phyloP scores from a whole-genome alignment of 176 grass and related monocot species.

The Areca catechu region DNA sequence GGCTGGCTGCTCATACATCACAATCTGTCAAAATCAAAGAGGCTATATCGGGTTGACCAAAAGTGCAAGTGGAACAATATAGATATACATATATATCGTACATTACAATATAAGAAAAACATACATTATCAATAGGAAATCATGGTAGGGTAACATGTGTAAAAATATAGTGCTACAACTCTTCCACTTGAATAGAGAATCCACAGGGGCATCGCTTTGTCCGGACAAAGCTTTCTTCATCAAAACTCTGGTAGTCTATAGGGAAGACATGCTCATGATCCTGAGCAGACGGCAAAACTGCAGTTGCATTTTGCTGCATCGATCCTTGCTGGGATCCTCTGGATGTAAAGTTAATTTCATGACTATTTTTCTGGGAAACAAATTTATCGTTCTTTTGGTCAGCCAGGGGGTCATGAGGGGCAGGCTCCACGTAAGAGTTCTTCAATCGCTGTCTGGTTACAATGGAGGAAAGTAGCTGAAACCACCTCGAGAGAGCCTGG shows the following conservation, averaged over 20 bases:
- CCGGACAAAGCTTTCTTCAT: constrained; percentile 47
- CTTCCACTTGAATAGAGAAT: constrained; percentile 81
- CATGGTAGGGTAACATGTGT: too few species aligned
- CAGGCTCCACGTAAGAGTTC: constrained; percentile 31
- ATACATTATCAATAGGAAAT: too few species aligned
- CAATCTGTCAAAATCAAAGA: too few species aligned
- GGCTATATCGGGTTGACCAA: too few species aligned
- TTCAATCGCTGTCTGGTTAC: constrained; percentile 66
- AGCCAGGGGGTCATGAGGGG: too few species aligned
- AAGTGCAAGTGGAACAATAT: too few species aligned
- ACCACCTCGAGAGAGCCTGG: constrained; percentile 81
- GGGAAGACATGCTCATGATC: constrained; percentile 73
- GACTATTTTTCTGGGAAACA: neutral
- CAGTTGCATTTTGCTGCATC: neutral
- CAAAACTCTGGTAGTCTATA: constrained; percentile 56
- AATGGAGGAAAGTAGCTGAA: constrained; percentile 77
- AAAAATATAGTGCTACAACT: constrained; percentile 36
- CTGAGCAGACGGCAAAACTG: constrained; percentile 10
- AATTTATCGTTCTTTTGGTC: constrained; percentile 10
- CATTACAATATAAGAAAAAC: too few species aligned
- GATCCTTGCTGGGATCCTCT: constrained; percentile 9
- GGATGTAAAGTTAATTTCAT: neutral
- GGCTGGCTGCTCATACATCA: too few species aligned
- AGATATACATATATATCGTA: too few species aligned
- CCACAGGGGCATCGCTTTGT: constrained; percentile 76